These are phyloP conservation scores for Acer saccharum DNA, from an alignment of 345 rosid species.

Conservation along the genomic window DNA sequence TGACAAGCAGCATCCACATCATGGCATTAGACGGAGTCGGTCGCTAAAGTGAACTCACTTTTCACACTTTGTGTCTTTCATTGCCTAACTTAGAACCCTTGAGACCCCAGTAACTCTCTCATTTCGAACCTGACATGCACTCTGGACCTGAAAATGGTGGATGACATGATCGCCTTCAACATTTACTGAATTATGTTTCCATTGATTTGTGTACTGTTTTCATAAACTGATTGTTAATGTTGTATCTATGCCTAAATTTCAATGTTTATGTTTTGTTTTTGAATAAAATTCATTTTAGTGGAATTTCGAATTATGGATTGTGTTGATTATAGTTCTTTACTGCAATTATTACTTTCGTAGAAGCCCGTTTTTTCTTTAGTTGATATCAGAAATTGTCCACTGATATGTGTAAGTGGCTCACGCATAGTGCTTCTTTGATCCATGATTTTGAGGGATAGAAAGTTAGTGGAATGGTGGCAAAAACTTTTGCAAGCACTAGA, in stretches of 20 bases:
- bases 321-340: neutral
- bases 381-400: neutral
- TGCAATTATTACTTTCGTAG: neutral
- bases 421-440: conserved; percentile 18
- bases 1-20: conserved; percentile 75
- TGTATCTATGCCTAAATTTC: neutral
- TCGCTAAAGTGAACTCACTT: conserved; percentile 72
- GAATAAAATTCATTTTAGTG: neutral
- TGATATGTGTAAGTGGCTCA: conserved; percentile 37
- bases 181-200: conserved; percentile 56
- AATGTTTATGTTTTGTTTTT: neutral
- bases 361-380: neutral
- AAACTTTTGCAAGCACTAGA: conserved; percentile 28
- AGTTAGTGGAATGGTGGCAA: conserved; percentile 32
- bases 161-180: conserved; percentile 65
- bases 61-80: too few species aligned
- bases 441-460: conserved; percentile 15
- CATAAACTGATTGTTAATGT: conserved; percentile 24
- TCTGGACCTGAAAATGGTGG: conserved; percentile 41
- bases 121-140: conserved; percentile 41
- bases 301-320: neutral
- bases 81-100: too few species aligned
- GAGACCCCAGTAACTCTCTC: conserved; percentile 53
- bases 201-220: conserved; percentile 64
- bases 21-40: conserved; percentile 66